Base-by-base conservation (phyloP, 2,329 filamentous ascomycete genomes). In the Chaetomium sp. region DNA sequence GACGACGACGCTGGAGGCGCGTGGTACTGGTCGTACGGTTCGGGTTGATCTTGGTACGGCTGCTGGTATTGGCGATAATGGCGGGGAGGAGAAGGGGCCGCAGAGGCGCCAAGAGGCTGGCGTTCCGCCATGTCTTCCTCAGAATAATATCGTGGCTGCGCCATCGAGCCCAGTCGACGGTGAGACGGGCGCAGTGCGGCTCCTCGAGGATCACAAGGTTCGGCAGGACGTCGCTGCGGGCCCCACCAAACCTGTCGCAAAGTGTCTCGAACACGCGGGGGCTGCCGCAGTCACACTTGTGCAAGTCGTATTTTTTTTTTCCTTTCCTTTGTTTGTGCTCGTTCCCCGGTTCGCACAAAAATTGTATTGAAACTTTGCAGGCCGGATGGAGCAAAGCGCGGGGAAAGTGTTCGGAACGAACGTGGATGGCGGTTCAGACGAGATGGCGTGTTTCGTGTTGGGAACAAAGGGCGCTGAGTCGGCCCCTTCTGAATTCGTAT, bases 51-150 rank as follows among this genome's bases (percentile, higher is more conserved):
- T n/a, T 53, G 55, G 46, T 58, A 61, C 8, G 59, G 55, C 33
- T 54, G 53, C 11, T 41, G 53, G 42, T 53, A 55, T 19, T 59
- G 58, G 14, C 44, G 59, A 40, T 57, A 27, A 27, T 27, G 19
- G 19, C 19, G 55, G 27, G 37, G 55, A 27, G 50, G 53, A 35
- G 54, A 47, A 43, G 56, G 47, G 34, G 59, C 34, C 19, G 34
- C 27, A 2, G 55, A 19, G 32, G 14, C 44, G 43, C 49, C 60
- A 38, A 64, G 59, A n/a, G 63, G 61, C 49, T 63, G 52, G 50
- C 60, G 59, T 38, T 64, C 63, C n/a, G 54, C 61, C 52, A 60
- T 41, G 3, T 62, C 57, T 53, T 65, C 59, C 9, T 62, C 61
- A 50, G 61, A 57, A 38, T 59, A 60, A 35, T 63, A 61, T 43